Base-by-base conservation (phyloP, 352 stramenopile species). In the Pythium brachiatum region DNA sequence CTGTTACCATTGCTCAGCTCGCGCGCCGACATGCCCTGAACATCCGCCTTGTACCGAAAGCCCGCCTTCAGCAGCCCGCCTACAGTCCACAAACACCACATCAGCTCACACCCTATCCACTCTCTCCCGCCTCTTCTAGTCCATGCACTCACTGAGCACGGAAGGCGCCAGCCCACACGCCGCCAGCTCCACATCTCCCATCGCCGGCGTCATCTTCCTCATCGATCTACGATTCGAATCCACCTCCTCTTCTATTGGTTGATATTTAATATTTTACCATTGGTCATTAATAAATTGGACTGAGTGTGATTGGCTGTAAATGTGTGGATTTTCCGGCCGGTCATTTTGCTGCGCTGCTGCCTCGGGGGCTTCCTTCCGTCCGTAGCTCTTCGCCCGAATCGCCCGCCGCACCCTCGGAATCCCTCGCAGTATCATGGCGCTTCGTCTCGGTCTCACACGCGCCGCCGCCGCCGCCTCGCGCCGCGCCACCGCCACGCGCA, bases 151-250 rank as follows among this genome's bases (percentile, higher is more conserved):
- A 92, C 83, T 71, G 0, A 90, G 68, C 25, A 88, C 46, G 15
- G 80, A 85, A 25, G 80, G 83, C 67, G 83, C 75, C 3, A 90
- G 55, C 9, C 81, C 83, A 53, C 75, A 88, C 43, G 79, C 71
- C 27, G 71, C 69, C 34, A 92, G 69, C 36, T 68, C 64, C 46
- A 85, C 74, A 29, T 76, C 47, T n/a, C 41, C 32, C 50, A 46
- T 46, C 20, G 48, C 2, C 13, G 52, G 50, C 27, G 32, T 47
- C 60, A 65, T 73, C 16, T 69, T 70, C 50, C 23, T 51, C 25
- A 43, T 51, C 60, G 34, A 26, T 67, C 60, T n/a, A n/a, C n/a
- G n/a, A n/a, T 59, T 18, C 34, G 34, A 13, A 39, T 39, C 18
- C 34, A 39, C 34, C 34, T 39, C 34, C 11, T 13, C 7, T 39